A percentile compares a stretch with the other conserved stretches of the same genome.
Evolutionary conservation across 441 rosid species (phyloP).

Genomic region (Adansonia madagascariensis): DNA sequence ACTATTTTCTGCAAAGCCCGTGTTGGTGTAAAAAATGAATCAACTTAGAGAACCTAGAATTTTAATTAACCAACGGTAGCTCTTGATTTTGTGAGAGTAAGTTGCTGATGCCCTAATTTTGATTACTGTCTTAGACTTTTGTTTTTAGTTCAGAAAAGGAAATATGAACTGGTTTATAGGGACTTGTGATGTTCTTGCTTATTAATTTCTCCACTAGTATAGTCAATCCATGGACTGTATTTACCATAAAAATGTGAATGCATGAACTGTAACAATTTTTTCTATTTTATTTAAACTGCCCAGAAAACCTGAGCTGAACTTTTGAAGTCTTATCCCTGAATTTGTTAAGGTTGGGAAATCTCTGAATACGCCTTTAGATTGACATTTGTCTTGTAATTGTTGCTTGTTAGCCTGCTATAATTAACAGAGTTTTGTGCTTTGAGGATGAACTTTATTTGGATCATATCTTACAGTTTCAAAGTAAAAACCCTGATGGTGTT

Average conservation of each 20-base stretch:
- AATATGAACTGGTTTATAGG: not conserved
- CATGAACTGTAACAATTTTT: not conserved
- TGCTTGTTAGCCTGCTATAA: not conserved
- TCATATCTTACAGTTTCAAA: not conserved
- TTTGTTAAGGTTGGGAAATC: conserved; percentile 1
- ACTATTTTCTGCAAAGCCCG: conserved; percentile 26
- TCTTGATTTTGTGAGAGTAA: conserved; percentile 33
- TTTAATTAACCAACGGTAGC: conserved; percentile 17
- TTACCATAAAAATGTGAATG: conserved; percentile 3
- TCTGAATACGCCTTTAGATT: not conserved
- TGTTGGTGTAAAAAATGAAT: conserved; percentile 10
- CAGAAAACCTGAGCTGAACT: conserved; percentile 10
- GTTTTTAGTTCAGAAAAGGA: not conserved
- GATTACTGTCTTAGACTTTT: not conserved
- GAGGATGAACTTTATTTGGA: not conserved
- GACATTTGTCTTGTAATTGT: not conserved
- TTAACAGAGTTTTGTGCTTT: not conserved
- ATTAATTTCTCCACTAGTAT: conserved; percentile 2
- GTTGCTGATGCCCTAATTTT: conserved; percentile 20
- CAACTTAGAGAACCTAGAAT: conserved; percentile 7
- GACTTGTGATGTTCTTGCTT: not conserved
- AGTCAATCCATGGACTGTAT: conserved; percentile 22
- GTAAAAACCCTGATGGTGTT: not conserved
- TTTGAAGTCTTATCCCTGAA: conserved; percentile 14
- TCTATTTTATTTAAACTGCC: not conserved